Evolutionary conservation across 192 early-diverging fungal species (phyloP).

Genomic region (Coemansia sp.): DNA sequence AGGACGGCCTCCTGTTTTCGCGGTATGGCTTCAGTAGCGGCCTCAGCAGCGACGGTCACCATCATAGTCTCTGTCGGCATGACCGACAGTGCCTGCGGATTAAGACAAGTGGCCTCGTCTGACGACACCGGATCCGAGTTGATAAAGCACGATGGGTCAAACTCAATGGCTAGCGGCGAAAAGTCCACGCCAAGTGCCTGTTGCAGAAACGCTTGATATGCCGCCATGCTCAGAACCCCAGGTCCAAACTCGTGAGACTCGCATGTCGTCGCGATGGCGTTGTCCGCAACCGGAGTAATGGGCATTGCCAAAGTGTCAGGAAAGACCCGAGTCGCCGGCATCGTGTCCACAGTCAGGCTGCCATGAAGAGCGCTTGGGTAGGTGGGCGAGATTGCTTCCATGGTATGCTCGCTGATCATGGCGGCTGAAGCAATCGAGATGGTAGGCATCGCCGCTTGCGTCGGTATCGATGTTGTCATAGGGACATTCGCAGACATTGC

Average conservation of each 20-base stretch:
- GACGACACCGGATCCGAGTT: constrained; percentile 15
- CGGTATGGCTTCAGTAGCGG: background rate
- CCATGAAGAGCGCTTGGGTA: background rate
- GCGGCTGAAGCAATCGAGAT: background rate
- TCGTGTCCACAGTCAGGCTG: background rate
- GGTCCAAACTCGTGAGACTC: constrained; percentile 12
- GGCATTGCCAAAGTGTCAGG: background rate
- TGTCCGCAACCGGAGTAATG: background rate
- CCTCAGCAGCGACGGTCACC: background rate
- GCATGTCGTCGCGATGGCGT: background rate
- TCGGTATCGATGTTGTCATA: background rate
- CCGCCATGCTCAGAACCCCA: constrained; percentile 4
- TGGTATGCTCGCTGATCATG: background rate
- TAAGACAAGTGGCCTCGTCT: constrained; percentile 17
- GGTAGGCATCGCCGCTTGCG: background rate
- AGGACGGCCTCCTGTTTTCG: background rate
- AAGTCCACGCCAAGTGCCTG: constrained; percentile 31
- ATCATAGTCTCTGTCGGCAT: background rate
- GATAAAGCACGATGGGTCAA: constrained; percentile 43
- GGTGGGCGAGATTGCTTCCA: background rate
- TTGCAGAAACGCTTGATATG: constrained; percentile 25
- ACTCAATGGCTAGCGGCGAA: constrained; percentile 36
- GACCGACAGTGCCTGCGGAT: constrained; percentile 16
- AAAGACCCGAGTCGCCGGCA: background rate
- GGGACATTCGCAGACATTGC: background rate